phyloP scores from a whole-genome alignment of 306 rosid genomes.

The Dalbergia cultrata region DNA sequence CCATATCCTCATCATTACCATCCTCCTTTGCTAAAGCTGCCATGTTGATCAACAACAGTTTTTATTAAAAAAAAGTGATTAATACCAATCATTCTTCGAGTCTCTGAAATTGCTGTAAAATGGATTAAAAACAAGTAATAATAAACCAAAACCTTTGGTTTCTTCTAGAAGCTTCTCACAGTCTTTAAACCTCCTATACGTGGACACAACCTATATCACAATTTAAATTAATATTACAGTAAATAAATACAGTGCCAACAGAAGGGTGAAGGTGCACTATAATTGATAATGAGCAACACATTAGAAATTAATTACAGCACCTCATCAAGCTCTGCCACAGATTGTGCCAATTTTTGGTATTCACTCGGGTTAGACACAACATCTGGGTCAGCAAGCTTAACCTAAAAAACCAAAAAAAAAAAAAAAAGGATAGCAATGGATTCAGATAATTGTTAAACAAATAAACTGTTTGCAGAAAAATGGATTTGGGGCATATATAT shows the following conservation, averaged over 20 bases:
- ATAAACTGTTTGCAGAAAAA: neutral
- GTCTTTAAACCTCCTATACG: conserved; percentile 74
- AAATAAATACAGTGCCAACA: neutral
- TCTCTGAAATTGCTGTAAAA: neutral
- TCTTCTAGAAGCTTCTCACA: conserved; percentile 87
- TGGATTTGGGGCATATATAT: neutral
- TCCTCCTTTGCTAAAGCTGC: conserved; percentile 84
- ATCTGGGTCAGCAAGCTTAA: conserved; percentile 95
- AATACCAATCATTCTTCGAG: conserved; percentile 29
- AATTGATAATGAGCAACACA: conserved; percentile 5
- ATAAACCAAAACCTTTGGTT: conserved; percentile 69
- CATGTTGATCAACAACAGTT: conserved; percentile 33
- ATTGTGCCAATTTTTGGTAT: conserved; percentile 96
- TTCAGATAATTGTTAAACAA: neutral
- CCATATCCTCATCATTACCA: conserved; percentile 91
- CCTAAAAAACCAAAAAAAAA: conserved; percentile 51
- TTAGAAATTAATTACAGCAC: conserved; percentile 47
- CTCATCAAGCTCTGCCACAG: conserved; percentile 88
- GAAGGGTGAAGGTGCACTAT: neutral
- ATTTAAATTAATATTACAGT: conserved; percentile 26
- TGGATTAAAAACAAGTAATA: conserved; percentile 12
- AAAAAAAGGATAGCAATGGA: neutral
- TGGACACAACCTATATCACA: conserved; percentile 76
- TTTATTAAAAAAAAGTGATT: neutral
- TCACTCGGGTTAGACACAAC: conserved; percentile 82